Evolutionary conservation across 2,329 filamentous ascomycete genomes (phyloP), one percentile per base, ranked within the genome.

Genomic region (Cladorrhinum sp.): DNA sequence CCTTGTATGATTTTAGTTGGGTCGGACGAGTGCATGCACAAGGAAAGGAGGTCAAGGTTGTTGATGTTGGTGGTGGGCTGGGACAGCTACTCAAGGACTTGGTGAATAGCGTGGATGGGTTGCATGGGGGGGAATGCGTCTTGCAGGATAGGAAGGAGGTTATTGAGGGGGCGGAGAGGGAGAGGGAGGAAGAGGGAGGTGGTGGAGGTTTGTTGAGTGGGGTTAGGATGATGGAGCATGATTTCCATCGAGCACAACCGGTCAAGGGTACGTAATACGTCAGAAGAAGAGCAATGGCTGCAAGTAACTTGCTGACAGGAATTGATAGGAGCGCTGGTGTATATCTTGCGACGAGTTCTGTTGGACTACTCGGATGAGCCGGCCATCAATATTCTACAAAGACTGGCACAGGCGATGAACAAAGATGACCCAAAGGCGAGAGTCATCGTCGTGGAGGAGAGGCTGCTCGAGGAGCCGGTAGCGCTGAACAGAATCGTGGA

Each of bases 311-410:
- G 18, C 42, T 9, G 50, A 39, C 55, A 24, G 42, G 33, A 2
- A 14, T 51, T 14, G 8, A 4, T 12, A 69, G 70, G 68, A 3
- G 71, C 70, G 0, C 26, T 61, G 6, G 63, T 71, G 7, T 73
- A 73, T 60, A 58, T 70, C 50, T 61, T 73, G 23, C 66, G 68
- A 2, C 64, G 70, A 14, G 62, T 71, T n/a, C 62, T 73, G 4
- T 68, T 72, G 36, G 68, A 73, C 56, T 72, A 71, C 60, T 64
- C 68, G 46, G 71, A 72, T 36, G 30, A 53, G 8, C 57, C 64
- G 20, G 66, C 66, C 10, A 55, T 51, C 1, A 59, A 59, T 2
- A 68, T 71, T 36, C 62, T 71, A 1, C 46, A 53, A 1, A 66
- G 58, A 12, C 62, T 71, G 39, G 64, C 65, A 1, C 61, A 64